A percentile compares a stretch with the other conserved stretches of the same genome.
phyloP scores from a whole-genome alignment of 2,329 filamentous ascomycete species.

The Talaromyces pinophilus region DNA sequence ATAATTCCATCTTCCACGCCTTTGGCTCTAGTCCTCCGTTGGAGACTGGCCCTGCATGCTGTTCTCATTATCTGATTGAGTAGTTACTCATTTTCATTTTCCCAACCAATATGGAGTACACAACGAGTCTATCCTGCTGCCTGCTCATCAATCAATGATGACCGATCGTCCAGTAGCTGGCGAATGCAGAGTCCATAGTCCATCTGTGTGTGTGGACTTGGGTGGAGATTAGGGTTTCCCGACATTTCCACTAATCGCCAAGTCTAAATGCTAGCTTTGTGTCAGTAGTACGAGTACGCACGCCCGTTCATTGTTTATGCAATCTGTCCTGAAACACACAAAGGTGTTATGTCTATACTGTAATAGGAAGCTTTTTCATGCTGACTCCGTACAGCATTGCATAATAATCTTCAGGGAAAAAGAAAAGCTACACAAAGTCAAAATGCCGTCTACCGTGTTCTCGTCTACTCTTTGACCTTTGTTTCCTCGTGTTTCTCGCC shows the following conservation, averaged over 20 bases:
- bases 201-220: conserved; percentile 7
- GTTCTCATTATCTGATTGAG: neutral
- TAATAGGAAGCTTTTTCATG: neutral
- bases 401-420: neutral
- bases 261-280: conserved; percentile 10
- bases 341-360: neutral
- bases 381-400: neutral
- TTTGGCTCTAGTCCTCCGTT: neutral
- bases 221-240: conserved; percentile 2
- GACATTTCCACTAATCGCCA: conserved; percentile 8
- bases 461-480: neutral
- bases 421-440: neutral
- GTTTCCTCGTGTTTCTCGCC: neutral
- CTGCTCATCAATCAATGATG: neutral
- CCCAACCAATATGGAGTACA: neutral
- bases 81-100: neutral
- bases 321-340: conserved; percentile 9
- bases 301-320: neutral
- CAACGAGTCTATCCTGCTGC: neutral
- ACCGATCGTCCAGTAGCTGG: neutral
- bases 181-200: neutral
- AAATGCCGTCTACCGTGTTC: neutral
- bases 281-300: neutral
- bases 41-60: neutral
- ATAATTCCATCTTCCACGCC: neutral